Evolutionary conservation across 192 early-diverging fungal genomes (phyloP).

Genomic region (Lunasporangiospora selenospora): DNA sequence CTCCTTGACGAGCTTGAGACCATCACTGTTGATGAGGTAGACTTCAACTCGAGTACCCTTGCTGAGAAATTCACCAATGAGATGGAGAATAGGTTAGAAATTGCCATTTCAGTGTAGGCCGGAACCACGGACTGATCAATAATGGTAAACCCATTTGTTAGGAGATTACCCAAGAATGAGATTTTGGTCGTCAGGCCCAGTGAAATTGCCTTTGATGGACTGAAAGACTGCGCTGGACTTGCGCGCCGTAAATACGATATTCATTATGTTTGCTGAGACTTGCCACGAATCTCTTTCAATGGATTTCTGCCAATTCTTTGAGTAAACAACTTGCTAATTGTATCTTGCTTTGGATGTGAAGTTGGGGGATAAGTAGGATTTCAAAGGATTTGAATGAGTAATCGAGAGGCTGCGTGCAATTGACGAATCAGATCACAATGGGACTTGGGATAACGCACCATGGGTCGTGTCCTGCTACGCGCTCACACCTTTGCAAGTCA

Average conservation of each 20-base stretch:
- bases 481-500: no score
- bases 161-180: constrained; percentile 78
- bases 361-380: no score
- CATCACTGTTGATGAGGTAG: constrained; percentile 44
- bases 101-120: background rate
- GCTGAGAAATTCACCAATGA: constrained; percentile 15
- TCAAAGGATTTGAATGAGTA: no score
- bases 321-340: no score
- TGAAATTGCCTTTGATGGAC: constrained; percentile 72
- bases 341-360: no score
- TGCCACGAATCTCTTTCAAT: no score
- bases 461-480: no score
- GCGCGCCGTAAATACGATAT: constrained; percentile 77
- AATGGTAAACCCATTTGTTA: background rate
- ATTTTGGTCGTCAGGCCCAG: constrained; percentile 64
- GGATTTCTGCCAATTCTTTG: no score
- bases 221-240: constrained; percentile 75
- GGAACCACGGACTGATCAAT: background rate
- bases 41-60: constrained; percentile 70
- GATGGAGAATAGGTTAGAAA: constrained; percentile 1
- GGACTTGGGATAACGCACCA: no score
- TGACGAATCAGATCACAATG: no score
- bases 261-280: no score
- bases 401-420: background rate
- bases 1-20: constrained; percentile 61